Conservation (phyloP, 139 green algal species). For the Chlorella sp. region DNA sequence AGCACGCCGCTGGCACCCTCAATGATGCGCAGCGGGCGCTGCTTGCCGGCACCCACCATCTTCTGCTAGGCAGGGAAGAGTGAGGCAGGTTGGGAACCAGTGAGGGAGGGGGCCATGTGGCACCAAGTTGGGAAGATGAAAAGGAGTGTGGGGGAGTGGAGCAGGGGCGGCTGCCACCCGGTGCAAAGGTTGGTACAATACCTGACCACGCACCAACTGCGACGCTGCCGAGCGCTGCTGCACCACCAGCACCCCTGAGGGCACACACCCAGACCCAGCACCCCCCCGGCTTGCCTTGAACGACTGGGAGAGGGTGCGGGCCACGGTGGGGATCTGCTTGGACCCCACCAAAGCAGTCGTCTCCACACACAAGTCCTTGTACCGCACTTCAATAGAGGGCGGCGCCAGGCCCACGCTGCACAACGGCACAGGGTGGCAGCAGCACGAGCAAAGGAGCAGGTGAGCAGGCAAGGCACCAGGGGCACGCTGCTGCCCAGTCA, state of each 20-base stretch:
- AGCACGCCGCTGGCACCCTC: slow-evolving; percentile 42
- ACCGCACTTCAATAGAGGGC: slow-evolving; percentile 38
- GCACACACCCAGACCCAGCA: too few species aligned
- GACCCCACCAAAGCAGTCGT: slow-evolving; percentile 67
- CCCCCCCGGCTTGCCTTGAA: too few species aligned
- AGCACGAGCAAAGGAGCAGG: not conserved
- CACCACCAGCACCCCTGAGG: too few species aligned
- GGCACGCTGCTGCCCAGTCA: too few species aligned
- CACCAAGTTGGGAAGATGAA: not conserved
- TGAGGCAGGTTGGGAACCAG: too few species aligned
- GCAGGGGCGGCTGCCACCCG: too few species aligned
- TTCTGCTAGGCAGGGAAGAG: not conserved
- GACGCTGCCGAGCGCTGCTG: too few species aligned
- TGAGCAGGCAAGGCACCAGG: not conserved
- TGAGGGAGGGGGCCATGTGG: too few species aligned
- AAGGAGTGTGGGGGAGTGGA: too few species aligned
- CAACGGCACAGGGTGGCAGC: not conserved
- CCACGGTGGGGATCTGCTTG: slow-evolving; percentile 64
- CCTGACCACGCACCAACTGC: too few species aligned
- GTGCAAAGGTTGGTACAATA: too few species aligned
- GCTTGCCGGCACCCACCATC: not conserved
- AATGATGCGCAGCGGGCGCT: slow-evolving; percentile 22
- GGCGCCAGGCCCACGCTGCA: slow-evolving; percentile 23
- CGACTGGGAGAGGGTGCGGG: not conserved
- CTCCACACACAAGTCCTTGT: slow-evolving; percentile 64